Evolutionary conservation across 768 basidiomycete genomes (phyloP).

Genomic region (Mycena pura): DNA sequence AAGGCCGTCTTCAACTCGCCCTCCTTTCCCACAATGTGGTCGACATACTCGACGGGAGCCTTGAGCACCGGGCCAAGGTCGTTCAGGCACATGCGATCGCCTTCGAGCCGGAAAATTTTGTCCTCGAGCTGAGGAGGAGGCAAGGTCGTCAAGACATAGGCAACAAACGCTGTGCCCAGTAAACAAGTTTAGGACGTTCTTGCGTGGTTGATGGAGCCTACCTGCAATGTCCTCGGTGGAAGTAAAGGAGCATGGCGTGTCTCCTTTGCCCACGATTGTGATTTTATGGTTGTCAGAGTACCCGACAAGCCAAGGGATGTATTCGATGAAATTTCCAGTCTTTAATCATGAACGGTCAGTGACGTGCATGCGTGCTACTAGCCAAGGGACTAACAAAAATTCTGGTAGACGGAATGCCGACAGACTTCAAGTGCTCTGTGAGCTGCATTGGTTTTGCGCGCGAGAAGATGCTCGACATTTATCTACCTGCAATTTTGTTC

Average conservation of each 20-base stretch:
- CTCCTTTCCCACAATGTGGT: conserved; percentile 13
- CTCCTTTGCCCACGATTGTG: conserved; percentile 39
- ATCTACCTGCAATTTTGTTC: conserved; percentile 36
- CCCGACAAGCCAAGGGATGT: conserved; percentile 37
- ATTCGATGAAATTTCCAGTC: conserved; percentile 38
- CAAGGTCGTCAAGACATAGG: conserved; percentile 41
- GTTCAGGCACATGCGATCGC: conserved; percentile 37
- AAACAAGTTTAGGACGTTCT: conserved; percentile 5
- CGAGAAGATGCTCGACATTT: too few relatives aligned
- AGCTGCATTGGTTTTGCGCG: too few relatives aligned
- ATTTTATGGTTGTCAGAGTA: conserved; percentile 37
- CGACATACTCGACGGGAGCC: conserved; percentile 26
- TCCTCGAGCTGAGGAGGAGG: conserved; percentile 34
- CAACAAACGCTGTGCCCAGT: conserved; percentile 39
- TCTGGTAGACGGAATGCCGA: conserved; percentile 38
- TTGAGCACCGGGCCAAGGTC: conserved; percentile 33
- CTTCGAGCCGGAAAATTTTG: conserved; percentile 43
- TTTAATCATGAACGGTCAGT: conserved; percentile 43
- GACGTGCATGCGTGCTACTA: conserved; percentile 8
- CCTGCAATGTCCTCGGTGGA: conserved; percentile 42
- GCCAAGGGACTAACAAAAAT: conserved; percentile 35
- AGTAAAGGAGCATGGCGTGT: conserved; percentile 35
- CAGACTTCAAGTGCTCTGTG: conserved; percentile 39
- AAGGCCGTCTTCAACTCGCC: conserved; percentile 11
- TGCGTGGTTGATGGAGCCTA: conserved; percentile 26